phyloP scores from a whole-genome alignment of 495 filamentous ascomycete genomes.

The Bryoglossum gracile region DNA sequence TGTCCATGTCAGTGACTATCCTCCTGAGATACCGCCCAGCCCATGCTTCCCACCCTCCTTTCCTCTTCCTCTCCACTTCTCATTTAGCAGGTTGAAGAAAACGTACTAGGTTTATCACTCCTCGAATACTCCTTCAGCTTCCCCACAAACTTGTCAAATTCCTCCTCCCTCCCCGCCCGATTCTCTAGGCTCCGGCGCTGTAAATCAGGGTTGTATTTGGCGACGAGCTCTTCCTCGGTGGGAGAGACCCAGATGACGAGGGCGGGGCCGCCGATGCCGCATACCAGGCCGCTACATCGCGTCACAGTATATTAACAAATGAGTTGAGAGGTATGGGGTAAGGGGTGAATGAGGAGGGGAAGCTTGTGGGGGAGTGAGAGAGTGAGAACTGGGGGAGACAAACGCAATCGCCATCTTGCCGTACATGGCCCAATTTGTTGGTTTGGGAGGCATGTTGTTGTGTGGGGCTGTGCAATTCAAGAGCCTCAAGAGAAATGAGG shows the following conservation, averaged over 20 bases:
- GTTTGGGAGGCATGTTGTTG: conserved; percentile 23
- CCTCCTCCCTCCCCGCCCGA: conserved; percentile 63
- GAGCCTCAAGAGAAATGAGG: conserved; percentile 4
- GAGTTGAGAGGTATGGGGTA: too few relatives aligned
- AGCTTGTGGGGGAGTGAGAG: too few relatives aligned
- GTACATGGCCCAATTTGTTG: conserved; percentile 27
- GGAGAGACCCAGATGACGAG: conserved; percentile 75
- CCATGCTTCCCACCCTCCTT: too few relatives aligned
- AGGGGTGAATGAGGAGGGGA: too few relatives aligned
- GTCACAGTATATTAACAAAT: too few relatives aligned
- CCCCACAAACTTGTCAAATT: conserved; percentile 79
- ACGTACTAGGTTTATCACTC: conserved; percentile 67
- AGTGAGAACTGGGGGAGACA: conserved; percentile 26
- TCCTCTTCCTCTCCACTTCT: too few relatives aligned
- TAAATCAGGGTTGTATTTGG: conserved; percentile 89
- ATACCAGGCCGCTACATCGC: conserved; percentile 49
- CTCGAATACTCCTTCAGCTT: conserved; percentile 85
- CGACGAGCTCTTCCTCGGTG: conserved; percentile 83
- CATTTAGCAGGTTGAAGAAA: too few relatives aligned
- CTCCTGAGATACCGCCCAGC: background rate
- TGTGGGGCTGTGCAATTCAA: conserved; percentile 4
- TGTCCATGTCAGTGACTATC: conserved; percentile 14
- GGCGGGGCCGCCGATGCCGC: conserved; percentile 78
- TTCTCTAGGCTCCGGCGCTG: conserved; percentile 74
- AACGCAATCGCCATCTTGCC: conserved; percentile 38